These are phyloP conservation scores for Tetraselmis striata DNA, from an alignment of 139 green algal species.

Conservation along the genomic window DNA sequence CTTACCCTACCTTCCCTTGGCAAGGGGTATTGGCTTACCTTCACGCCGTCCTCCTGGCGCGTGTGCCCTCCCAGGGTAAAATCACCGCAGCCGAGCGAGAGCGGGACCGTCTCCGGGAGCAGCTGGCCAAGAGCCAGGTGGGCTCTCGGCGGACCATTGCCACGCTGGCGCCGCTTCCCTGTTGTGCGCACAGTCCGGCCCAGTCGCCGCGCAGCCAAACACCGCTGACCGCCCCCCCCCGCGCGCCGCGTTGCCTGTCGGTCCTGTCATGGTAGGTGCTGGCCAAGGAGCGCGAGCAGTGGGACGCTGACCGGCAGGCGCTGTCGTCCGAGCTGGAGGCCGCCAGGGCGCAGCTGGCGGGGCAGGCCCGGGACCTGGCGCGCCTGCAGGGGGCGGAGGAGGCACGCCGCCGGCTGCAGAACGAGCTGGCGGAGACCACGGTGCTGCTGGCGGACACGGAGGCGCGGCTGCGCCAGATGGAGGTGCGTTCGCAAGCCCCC, in stretches of 20 bases:
- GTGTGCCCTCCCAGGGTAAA: not conserved
- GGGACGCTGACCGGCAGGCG: not conserved
- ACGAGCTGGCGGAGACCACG: not conserved
- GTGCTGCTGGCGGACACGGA: not conserved
- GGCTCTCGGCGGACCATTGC: too few species aligned
- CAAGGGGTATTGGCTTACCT: too few species aligned
- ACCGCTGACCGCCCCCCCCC: too few species aligned
- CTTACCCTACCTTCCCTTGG: too few species aligned
- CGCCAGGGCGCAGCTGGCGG: not conserved
- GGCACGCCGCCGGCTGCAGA: not conserved
- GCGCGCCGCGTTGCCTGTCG: too few species aligned
- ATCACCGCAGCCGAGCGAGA: not conserved
- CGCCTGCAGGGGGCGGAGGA: not conserved
- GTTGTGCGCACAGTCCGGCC: too few species aligned
- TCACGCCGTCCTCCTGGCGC: too few species aligned
- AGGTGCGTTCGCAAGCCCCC: too few species aligned
- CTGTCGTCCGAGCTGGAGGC: not conserved
- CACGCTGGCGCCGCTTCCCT: too few species aligned
- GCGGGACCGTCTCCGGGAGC: not conserved
- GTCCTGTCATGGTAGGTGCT: too few species aligned
- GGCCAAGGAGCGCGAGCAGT: not conserved
- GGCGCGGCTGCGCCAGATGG: not conserved
- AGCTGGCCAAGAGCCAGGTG: not conserved
- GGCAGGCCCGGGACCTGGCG: not conserved
- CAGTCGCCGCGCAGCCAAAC: too few species aligned